Base-by-base conservation (phyloP, 2,329 filamentous ascomycete species). In the Ophiostoma angusticollis region DNA sequence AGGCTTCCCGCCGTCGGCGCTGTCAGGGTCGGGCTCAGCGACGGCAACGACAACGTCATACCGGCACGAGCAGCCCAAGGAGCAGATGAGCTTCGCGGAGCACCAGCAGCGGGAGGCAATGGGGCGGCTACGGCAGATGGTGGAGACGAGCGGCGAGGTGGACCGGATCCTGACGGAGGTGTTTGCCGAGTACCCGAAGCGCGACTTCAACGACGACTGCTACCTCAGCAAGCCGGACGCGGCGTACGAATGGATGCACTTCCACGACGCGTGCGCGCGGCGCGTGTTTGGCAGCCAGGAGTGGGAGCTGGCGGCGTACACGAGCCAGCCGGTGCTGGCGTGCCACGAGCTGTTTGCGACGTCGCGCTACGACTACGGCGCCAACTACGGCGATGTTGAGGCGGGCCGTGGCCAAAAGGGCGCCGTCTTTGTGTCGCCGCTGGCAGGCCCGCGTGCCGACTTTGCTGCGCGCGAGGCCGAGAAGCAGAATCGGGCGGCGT, bases 231-330 rank as follows among this genome's bases (percentile, higher is more conserved):
- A 98, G 54, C 93, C 93, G 0, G 78, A 80, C 48, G 64, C 72
- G 56, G 84, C 84, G 1, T 93, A 94, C 57, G 89, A 95, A 53
- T 98, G 91, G 91, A 72, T 98, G 40, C 70, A 93, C 57, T 96
- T 98, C 59, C 84, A 95, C 58, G 91, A 96, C 52, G 65, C 68
- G 1, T 78, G 93, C 46, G 85, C 84, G 18, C 78, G 79, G 1
- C 76, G 79, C 28, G 70, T 96, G 1, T 93, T 79, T 54, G 65
- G 75, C n/a, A 78, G 74, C 43, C 89, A 95, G 56, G 87, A 93
- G 40, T 98, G 91, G 83, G 91, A 98, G 58, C 65, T 98, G 13
- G 74, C 73, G 1, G 79, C 84, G 0, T 98, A 98, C 56, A 72
- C 96, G 35, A 84, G 79, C 51, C 83, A 91, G 49, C 80, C 89